phyloP scores from a whole-genome alignment of 345 rosid species.

The Crucihimalaya himalaica region DNA sequence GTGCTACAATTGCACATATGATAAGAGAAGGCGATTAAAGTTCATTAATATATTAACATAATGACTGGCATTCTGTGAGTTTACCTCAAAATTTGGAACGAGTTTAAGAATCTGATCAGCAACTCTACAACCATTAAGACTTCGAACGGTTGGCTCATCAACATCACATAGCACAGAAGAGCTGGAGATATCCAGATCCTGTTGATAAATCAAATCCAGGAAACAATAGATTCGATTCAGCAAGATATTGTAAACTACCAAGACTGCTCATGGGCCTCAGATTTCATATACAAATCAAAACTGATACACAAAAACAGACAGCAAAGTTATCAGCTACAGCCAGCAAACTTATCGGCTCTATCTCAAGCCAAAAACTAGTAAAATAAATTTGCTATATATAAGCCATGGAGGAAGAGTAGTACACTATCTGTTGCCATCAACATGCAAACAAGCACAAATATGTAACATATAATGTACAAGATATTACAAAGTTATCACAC shows the following conservation, averaged over 20 bases:
- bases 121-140: slow-evolving; percentile 98
- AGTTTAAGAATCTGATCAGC: slow-evolving; percentile 94
- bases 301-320: background rate
- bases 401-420: background rate
- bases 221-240: slow-evolving; percentile 23
- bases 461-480: background rate
- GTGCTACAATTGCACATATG: slow-evolving; percentile 50
- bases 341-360: background rate
- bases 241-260: background rate
- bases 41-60: background rate
- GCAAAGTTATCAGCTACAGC: background rate
- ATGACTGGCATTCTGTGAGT: slow-evolving; percentile 1
- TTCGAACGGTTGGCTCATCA: slow-evolving; percentile 90
- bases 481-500: background rate
- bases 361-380: background rate
- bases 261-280: background rate
- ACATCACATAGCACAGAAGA: slow-evolving; percentile 65
- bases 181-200: slow-evolving; percentile 88
- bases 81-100: slow-evolving; percentile 88
- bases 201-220: slow-evolving; percentile 34
- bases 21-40: slow-evolving; percentile 17
- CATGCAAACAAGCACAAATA: slow-evolving; percentile 5
- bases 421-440: background rate
- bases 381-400: background rate
- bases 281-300: background rate